phyloP scores from a whole-genome alignment of 1,139 yeast species.

The Wickerhamiella infanticola region DNA sequence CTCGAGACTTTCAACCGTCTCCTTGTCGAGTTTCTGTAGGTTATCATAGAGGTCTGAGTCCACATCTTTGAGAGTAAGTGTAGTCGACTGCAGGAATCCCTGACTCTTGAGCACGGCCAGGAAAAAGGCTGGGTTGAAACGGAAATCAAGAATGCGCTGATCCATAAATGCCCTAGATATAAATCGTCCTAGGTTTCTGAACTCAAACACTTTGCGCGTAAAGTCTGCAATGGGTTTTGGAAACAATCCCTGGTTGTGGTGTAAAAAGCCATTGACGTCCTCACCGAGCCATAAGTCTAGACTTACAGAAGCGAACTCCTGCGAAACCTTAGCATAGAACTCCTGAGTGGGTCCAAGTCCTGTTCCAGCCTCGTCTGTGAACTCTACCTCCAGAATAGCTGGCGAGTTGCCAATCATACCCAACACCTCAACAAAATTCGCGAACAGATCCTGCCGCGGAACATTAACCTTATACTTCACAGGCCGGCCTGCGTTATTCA shows the following conservation, averaged over 20 bases:
- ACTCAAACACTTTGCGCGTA: slow-evolving; percentile 26
- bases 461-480: slow-evolving; percentile 70
- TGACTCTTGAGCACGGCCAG: slow-evolving; percentile 5
- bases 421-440: slow-evolving; percentile 69
- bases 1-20: slow-evolving; percentile 31
- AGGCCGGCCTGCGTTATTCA: slow-evolving; percentile 40
- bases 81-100: background rate
- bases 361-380: slow-evolving; percentile 85
- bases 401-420: slow-evolving; percentile 67
- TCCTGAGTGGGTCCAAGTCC: slow-evolving; percentile 95
- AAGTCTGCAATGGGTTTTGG: slow-evolving; percentile 44
- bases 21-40: slow-evolving; percentile 21
- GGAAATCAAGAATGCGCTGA: slow-evolving; percentile 70
- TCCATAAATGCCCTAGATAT: slow-evolving; percentile 79
- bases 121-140: slow-evolving; percentile 60
- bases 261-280: slow-evolving; percentile 31
- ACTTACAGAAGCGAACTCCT: slow-evolving; percentile 45
- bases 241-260: slow-evolving; percentile 41
- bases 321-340: slow-evolving; percentile 71
- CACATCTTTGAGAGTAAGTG: slow-evolving; percentile 28
- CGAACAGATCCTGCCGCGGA: slow-evolving; percentile 52
- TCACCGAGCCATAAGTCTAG: slow-evolving; percentile 57
- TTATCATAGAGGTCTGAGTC: slow-evolving; percentile 54
- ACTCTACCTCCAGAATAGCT: slow-evolving; percentile 73
- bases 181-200: slow-evolving; percentile 61